These are phyloP conservation scores for Parastagonospora nodorum DNA, from an alignment of 2,329 filamentous ascomycete genomes.

Conservation along the genomic window DNA sequence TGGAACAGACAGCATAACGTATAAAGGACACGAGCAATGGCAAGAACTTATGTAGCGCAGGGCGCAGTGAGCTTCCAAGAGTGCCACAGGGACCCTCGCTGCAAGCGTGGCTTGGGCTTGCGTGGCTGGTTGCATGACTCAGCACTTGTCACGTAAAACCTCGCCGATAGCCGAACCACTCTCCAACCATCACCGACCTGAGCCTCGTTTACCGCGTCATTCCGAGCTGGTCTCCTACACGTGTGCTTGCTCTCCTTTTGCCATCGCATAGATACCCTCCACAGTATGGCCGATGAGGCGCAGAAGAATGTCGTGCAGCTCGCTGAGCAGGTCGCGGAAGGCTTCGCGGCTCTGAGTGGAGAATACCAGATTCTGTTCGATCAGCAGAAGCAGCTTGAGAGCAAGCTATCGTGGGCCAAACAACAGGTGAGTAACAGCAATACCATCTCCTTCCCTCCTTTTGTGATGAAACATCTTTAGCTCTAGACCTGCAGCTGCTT, in stretches of 20 bases:
- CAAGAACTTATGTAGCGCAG: slow-evolving; percentile 37
- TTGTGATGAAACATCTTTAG: slow-evolving; percentile 55
- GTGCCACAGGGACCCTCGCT: slow-evolving; percentile 16
- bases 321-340: slow-evolving; percentile 51
- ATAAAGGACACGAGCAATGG: slow-evolving; percentile 30
- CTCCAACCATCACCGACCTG: slow-evolving; percentile 16
- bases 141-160: slow-evolving; percentile 10
- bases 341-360: slow-evolving; percentile 53
- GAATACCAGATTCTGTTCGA: slow-evolving; percentile 54
- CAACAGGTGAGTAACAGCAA: slow-evolving; percentile 50
- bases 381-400: slow-evolving; percentile 52
- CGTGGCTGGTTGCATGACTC: slow-evolving; percentile 12
- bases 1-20: slow-evolving; percentile 32
- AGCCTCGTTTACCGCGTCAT: slow-evolving; percentile 32
- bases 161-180: slow-evolving; percentile 20
- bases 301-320: slow-evolving; percentile 36
- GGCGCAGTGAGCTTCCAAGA: slow-evolving; percentile 37
- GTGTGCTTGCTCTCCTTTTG: slow-evolving; percentile 9
- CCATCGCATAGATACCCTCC: slow-evolving; percentile 9
- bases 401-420: slow-evolving; percentile 54
- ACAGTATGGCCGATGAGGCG: slow-evolving; percentile 33
- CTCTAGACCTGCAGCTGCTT: slow-evolving; percentile 58
- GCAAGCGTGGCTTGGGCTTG: slow-evolving; percentile 4
- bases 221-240: slow-evolving; percentile 19
- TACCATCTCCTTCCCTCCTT: slow-evolving; percentile 9